A percentile compares a stretch with the other conserved stretches of the same genome.
Conservation (phyloP, 345 rosid species). For the Ceriops zippeliana region DNA sequence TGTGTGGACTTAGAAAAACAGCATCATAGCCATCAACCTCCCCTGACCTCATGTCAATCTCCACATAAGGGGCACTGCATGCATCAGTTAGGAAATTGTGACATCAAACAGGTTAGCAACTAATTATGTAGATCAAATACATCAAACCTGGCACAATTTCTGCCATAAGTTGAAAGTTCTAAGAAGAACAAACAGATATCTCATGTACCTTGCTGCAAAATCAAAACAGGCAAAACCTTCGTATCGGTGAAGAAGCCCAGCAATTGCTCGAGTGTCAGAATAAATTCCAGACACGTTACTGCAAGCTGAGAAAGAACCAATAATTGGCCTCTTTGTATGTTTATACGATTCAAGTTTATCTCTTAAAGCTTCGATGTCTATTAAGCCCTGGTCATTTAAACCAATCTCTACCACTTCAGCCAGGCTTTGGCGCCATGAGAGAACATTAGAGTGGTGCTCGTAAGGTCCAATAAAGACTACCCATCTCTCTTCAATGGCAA, state of each 20-base stretch:
- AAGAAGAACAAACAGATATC: no score
- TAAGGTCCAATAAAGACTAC: conserved; percentile 57
- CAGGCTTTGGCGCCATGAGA: conserved; percentile 61
- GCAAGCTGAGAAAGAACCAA: conserved; percentile 63
- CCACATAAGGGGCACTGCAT: conserved; percentile 47
- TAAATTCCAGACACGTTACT: conserved; percentile 53
- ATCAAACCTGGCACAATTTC: no score
- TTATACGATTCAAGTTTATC: conserved; percentile 24
- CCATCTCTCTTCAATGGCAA: conserved; percentile 46
- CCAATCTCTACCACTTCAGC: conserved; percentile 58
- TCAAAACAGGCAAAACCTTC: conserved; percentile 60
- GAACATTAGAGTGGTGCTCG: conserved; percentile 66
- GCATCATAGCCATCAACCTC: conserved; percentile 55
- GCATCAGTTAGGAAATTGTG: background rate
- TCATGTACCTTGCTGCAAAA: conserved; percentile 50
- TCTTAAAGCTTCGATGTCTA: conserved; percentile 34
- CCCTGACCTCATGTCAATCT: conserved; percentile 52
- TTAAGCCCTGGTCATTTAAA: conserved; percentile 29
- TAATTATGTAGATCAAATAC: background rate
- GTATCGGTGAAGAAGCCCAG: conserved; percentile 42
- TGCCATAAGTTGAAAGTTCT: no score
- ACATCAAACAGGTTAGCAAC: background rate
- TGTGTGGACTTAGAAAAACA: conserved; percentile 52
- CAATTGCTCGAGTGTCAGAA: conserved; percentile 43
- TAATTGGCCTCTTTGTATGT: conserved; percentile 36